These are phyloP conservation scores for Tieghemostelium lacteum DNA, from an alignment of 78 protist species.

Conservation along the genomic window DNA sequence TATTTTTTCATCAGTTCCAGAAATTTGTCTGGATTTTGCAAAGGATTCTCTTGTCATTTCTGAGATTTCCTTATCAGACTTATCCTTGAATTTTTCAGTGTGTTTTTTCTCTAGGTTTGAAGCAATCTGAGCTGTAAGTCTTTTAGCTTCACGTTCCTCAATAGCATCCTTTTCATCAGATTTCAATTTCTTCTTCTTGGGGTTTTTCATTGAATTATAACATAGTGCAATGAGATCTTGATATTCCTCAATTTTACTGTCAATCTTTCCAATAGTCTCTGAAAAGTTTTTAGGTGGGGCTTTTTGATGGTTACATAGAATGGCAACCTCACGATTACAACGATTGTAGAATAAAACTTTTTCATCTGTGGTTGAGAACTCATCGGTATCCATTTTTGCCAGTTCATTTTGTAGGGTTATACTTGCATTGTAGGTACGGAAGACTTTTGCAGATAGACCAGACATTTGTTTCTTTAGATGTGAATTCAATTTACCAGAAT, in stretches of 20 bases:
- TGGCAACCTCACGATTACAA: conserved; percentile 97
- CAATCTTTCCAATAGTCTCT: conserved; percentile 49
- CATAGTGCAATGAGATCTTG: conserved; percentile 1
- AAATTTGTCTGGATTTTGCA: conserved; percentile 37
- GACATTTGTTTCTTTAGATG: conserved; percentile 93
- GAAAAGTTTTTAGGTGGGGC: conserved; percentile 86
- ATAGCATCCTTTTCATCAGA: not conserved
- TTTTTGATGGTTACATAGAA: conserved; percentile 99
- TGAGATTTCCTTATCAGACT: conserved; percentile 17
- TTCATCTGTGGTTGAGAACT: conserved; percentile 61
- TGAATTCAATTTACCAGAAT: conserved; percentile 86
- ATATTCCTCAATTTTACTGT: conserved; percentile 22
- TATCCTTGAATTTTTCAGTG: conserved; percentile 12
- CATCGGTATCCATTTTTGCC: conserved; percentile 38
- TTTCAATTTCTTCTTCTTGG: not conserved
- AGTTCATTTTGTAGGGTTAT: conserved; percentile 90
- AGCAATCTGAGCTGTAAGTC: conserved; percentile 19
- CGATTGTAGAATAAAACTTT: conserved; percentile 90
- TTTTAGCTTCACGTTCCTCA: conserved; percentile 28
- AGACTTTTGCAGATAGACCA: conserved; percentile 98
- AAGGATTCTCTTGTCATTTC: conserved; percentile 25
- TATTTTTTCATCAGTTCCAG: conserved; percentile 28
- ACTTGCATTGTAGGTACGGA: conserved; percentile 99
- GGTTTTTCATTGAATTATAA: not conserved
- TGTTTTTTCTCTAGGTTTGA: not conserved